phyloP scores from a whole-genome alignment of 192 early-diverging fungal genomes.

The Coemansia sp. region DNA sequence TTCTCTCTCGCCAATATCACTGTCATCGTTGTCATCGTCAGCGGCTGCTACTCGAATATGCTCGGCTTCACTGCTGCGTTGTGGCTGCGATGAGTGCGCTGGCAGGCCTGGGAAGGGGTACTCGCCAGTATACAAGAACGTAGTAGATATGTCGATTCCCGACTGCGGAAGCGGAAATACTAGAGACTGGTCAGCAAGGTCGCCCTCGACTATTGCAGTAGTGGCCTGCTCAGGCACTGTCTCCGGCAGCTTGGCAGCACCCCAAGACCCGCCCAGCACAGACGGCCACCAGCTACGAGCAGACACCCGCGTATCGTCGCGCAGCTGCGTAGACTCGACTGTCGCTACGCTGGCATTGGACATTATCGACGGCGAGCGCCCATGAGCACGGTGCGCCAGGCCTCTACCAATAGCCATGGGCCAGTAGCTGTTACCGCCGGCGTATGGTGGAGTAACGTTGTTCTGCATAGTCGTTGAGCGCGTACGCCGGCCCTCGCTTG shows the following conservation, averaged over 20 bases:
- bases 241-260: not conserved
- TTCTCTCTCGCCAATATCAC: not conserved
- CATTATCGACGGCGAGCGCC: slow-evolving; percentile 28
- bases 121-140: slow-evolving; percentile 49
- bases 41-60: not conserved
- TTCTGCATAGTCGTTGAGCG: slow-evolving; percentile 36
- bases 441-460: slow-evolving; percentile 2
- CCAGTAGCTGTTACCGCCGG: slow-evolving; percentile 12
- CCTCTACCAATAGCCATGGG: not conserved
- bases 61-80: not conserved
- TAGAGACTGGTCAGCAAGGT: not conserved
- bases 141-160: slow-evolving; percentile 29
- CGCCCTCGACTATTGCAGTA: not conserved
- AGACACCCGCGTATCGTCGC: slow-evolving; percentile 42
- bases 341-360: slow-evolving; percentile 25
- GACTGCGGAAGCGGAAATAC: slow-evolving; percentile 15
- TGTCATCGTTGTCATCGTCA: not conserved
- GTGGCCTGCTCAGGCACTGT: not conserved
- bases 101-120: slow-evolving; percentile 34
- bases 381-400: not conserved
- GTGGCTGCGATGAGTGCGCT: not conserved
- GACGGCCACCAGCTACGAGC: slow-evolving; percentile 45
- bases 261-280: slow-evolving; percentile 17
- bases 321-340: slow-evolving; percentile 35
- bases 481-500: slow-evolving; percentile 12